phyloP scores from a whole-genome alignment of 2,329 filamentous ascomycete species.

The Aureobasidium sp. region DNA sequence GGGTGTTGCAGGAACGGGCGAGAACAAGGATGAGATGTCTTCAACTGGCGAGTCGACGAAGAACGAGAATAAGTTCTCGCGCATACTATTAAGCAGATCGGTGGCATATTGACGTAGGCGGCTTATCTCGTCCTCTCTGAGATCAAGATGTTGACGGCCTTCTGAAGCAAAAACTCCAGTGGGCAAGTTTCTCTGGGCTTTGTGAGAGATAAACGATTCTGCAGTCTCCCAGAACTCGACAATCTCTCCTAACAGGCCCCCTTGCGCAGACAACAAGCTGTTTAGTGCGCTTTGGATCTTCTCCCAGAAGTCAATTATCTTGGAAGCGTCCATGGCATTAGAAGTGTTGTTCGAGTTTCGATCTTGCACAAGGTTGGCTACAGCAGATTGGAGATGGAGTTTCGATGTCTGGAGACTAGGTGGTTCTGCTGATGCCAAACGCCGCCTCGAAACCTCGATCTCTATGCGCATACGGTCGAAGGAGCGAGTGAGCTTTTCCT shows the following conservation, averaged over 20 bases:
- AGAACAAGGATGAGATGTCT: slow-evolving; percentile 81
- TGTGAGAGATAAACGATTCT: slow-evolving; percentile 82
- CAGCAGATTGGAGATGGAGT: slow-evolving; percentile 66
- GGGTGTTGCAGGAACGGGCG: slow-evolving; percentile 66
- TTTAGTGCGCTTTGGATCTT: slow-evolving; percentile 70
- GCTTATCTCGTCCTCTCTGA: slow-evolving; percentile 62
- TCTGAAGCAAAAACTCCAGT: slow-evolving; percentile 45
- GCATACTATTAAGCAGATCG: slow-evolving; percentile 76
- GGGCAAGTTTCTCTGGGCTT: slow-evolving; percentile 71
- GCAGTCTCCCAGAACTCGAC: slow-evolving; percentile 91
- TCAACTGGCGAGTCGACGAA: slow-evolving; percentile 85
- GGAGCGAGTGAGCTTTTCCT: slow-evolving; percentile 70
- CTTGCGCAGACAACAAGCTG: slow-evolving; percentile 63
- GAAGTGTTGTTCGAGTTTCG: slow-evolving; percentile 25
- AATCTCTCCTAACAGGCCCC: slow-evolving; percentile 80
- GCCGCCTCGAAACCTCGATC: slow-evolving; percentile 80
- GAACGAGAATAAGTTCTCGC: slow-evolving; percentile 71
- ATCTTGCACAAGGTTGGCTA: slow-evolving; percentile 44
- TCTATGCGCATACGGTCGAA: slow-evolving; percentile 86
- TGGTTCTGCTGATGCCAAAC: slow-evolving; percentile 67
- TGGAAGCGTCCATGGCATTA: slow-evolving; percentile 65
- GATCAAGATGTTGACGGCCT: slow-evolving; percentile 69
- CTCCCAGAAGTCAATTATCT: slow-evolving; percentile 89
- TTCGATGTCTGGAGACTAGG: slow-evolving; percentile 64
- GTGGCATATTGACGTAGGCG: slow-evolving; percentile 71